Base-by-base conservation (phyloP, 306 rosid genomes). In the Vigna reflexopilosa region DNA sequence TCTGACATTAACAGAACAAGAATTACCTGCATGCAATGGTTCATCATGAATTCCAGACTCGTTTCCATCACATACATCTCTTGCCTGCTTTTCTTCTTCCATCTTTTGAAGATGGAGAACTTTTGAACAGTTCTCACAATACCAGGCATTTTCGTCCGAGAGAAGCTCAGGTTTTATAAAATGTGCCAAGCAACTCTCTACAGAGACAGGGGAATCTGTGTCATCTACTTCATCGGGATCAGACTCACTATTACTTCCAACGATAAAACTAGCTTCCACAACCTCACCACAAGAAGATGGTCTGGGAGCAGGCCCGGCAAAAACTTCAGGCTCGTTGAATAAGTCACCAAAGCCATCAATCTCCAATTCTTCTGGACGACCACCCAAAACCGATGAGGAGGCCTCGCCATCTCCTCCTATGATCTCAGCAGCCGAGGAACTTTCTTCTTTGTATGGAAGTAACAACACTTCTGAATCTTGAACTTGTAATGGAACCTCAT, bases 161-260 rank as follows among this genome's bases (percentile, higher is more conserved):
- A 96, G 98, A 80, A 91, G 93, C 88, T 96, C 98, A 6, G 97
- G 98, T 86, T 90, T 93, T 48, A 86, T 90, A 87, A 91, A 96
- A 84, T 88, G 89, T 74, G 89, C 81, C 83, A 96, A 90, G 82
- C 99, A 96, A 89, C 92, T 91, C 83, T 91, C 98, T 48, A 96
- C 86, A 20, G 99, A 93, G 20, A 96, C 96, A 0, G 96, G 99
- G 80, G 98, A 88, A 88, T 87, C 80, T 12, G 96, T 75, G 71
- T 93, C 87, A 85, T 96, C 99, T 84, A 96, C 97, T 91, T 93
- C 99, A 82, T 93, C 97, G 10, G 97, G 92, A 83, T 96, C 99
- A 72, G 99, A 96, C 72, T 93, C 98, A 32, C 94, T 91, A 72
- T 61, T 77, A 70, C 82, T 84, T 74, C 85, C 89, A 26, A 75